phyloP scores from a whole-genome alignment of 2,329 filamentous ascomycete genomes.

The Talaromyces sp. region DNA sequence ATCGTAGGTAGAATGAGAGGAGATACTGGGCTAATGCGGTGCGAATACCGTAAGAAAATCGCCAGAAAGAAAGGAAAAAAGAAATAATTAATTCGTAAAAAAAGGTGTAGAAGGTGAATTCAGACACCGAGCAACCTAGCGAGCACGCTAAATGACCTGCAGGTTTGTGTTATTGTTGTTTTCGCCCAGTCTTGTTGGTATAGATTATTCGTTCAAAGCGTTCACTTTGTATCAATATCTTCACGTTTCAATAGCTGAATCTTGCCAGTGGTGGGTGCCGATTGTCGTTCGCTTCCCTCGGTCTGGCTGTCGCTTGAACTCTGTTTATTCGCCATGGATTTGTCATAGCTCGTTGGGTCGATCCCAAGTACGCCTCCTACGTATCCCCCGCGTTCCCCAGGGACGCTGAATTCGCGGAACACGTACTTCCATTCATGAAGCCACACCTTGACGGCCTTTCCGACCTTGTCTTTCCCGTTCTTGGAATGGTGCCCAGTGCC shows the following conservation, averaged over 20 bases:
- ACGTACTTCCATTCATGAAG: conserved; percentile 94
- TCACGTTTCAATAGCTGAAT: conserved; percentile 43
- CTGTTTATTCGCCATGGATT: conserved; percentile 22
- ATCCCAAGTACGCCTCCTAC: conserved; percentile 61
- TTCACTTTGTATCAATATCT: conserved; percentile 26
- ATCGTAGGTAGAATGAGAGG: conserved; percentile 4
- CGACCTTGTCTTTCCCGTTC: conserved; percentile 97
- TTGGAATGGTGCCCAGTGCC: conserved; percentile 97
- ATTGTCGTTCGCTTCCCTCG: conserved; percentile 18
- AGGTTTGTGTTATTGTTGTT: not conserved
- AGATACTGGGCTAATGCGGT: conserved; percentile 7
- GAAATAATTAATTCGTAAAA: not conserved
- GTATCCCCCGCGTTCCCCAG: conserved; percentile 81
- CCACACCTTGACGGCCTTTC: conserved; percentile 85
- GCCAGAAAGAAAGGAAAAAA: not conserved
- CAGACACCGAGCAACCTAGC: not conserved
- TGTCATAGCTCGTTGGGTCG: conserved; percentile 56
- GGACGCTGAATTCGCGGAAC: conserved; percentile 92
- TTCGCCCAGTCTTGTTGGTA: not conserved
- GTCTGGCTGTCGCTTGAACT: conserved; percentile 19
- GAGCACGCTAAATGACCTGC: not conserved
- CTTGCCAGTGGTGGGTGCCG: conserved; percentile 35
- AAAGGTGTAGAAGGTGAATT: conserved; percentile 2
- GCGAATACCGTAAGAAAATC: conserved; percentile 4
- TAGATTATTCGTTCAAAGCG: not conserved